Evolutionary conservation across 1,284 basidiomycete genomes (phyloP), one percentile per base, ranked within the genome.

Genomic region (Ganoderma resinaceum): DNA sequence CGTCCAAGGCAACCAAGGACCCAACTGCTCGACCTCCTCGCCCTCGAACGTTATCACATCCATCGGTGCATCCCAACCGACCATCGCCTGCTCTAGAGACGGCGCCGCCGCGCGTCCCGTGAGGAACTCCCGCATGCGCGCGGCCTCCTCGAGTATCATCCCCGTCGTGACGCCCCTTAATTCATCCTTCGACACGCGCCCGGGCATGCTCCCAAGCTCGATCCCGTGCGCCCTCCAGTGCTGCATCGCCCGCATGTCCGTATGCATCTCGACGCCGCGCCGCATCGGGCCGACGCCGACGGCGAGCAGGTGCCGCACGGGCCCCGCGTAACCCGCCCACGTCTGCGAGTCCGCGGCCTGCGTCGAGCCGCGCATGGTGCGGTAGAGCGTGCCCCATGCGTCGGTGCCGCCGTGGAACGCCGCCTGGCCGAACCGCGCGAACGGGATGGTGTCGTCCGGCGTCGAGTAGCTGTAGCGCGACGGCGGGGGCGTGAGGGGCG

Each of bases 351-450:
- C 57, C 26, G n/a, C 37, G 26, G 18, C 23, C 18, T 26, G 35
- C 8, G 16, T 57, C 3, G 62, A 49, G 7, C 9, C 7, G n/a
- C 62, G 37, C 4, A 16, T 18, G 2, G 52, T 26, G 18, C 53
- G 63, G 29, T 23, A 16, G 18, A 64, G 55, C 16, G 55, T 46
- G 1, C 38, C 63, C 53, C 63, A 64, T 1, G 53, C 29, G 31
- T 37, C 33, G n/a, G 43, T 23, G 33, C 38, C 63, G 42, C 38
- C 63, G 42, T 46, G 31, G 55, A 65, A 65, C 33, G 57, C 53
- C 14, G 26, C 11, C 40, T 59, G 63, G 42, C 29, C 35, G 40
- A 65, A 65, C n/a, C 33, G 55, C n/a, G 14, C 14, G 23, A 59
- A 33, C 2, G 55, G 63, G 20, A 65, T 14, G 6, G 33, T n/a